Base-by-base conservation (phyloP, 169 alveolate genomes). In the Perkinsus olseni region DNA sequence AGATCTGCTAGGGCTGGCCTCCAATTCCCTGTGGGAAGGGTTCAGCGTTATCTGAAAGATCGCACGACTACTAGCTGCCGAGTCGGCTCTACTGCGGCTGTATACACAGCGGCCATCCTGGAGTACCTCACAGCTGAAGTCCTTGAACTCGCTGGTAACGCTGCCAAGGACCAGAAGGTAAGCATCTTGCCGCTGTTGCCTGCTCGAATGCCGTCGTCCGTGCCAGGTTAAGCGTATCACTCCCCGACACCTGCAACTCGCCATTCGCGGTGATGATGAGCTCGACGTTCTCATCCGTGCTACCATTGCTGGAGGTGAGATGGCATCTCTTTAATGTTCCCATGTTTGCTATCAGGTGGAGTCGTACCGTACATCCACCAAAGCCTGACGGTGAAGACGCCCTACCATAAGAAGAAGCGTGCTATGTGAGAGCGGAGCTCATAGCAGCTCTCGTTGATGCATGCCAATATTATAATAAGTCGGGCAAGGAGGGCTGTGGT, bases 101-200 rank as follows among this genome's bases (percentile, higher is more conserved):
- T 99, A 39, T 99, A 99, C 96, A 97, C 99, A 92, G 99, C 99
- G 45, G 99, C 99, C 82, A 98, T 99, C 93, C 96, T 99, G 93
- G 99, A 99, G 96, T 99, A 99, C 96, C 97, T 99, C 82, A 99
- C 99, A 62, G 99, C 99, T 62, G 99, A 99, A 96, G 99, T 99
- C 74, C 98, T 99, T 48, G 99, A 99, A 97, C 96, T 99, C 94
- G 99, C 99, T 38, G 99, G 99, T 51, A 99, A 99, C 96, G 99
- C 99, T 34, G 97, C 99, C 93, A 99, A 99, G 97, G 99, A 99
- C 94, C 98, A 98, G 93, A 98, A 98, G 97, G 99, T 97, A 91
- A 98, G 98, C 95, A 74, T 74, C 38, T 3, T 21, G 91, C n/a
- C n/a, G n/a, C n/a, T 74, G 91, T 74, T 74, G 91, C 11, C 10